Conservation (phyloP, 1,139 yeast genomes). For the Dujonia santamariae region DNA sequence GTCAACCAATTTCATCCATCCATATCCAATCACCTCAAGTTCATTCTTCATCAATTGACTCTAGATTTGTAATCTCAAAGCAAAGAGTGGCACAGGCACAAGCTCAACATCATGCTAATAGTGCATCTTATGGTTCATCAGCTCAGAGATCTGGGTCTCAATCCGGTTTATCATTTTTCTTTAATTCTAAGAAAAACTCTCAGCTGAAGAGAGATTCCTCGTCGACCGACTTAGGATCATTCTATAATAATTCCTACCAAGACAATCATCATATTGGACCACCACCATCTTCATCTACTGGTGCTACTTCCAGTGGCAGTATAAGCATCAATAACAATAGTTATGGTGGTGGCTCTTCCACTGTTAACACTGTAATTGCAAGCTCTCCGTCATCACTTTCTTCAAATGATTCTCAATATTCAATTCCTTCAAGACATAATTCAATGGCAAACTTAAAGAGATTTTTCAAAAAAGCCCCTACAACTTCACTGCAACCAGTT, state of each 20-base stretch:
- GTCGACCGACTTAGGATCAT: constrained; percentile 44
- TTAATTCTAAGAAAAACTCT: constrained; percentile 30
- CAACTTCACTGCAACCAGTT: constrained; percentile 23
- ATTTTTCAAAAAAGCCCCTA: constrained; percentile 51
- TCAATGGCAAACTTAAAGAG: constrained; percentile 73
- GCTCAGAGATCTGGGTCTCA: constrained; percentile 41
- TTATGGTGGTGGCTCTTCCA: constrained; percentile 5
- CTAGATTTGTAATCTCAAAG: constrained; percentile 69
- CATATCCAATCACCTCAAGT: constrained; percentile 72
- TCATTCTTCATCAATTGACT: constrained; percentile 53
- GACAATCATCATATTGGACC: constrained; percentile 26
- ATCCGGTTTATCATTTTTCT: constrained; percentile 50
- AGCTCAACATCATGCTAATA: constrained; percentile 28
- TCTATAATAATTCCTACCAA: constrained; percentile 41
- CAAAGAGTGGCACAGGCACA: constrained; percentile 65
- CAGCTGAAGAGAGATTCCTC: constrained; percentile 23
- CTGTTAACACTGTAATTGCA: constrained; percentile 14
- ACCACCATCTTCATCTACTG: constrained; percentile 8
- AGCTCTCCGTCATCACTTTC: constrained; percentile 39
- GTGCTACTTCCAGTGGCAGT: neutral
- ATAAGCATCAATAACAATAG: neutral
- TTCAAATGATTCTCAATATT: constrained; percentile 30
- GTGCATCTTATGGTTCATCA: constrained; percentile 23
- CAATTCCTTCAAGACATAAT: constrained; percentile 48
- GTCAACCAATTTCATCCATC: constrained; percentile 56